A percentile compares a stretch with the other conserved stretches of the same genome.
phyloP scores from a whole-genome alignment of 2,329 filamentous ascomycete genomes.

The Colletotrichum filicis region DNA sequence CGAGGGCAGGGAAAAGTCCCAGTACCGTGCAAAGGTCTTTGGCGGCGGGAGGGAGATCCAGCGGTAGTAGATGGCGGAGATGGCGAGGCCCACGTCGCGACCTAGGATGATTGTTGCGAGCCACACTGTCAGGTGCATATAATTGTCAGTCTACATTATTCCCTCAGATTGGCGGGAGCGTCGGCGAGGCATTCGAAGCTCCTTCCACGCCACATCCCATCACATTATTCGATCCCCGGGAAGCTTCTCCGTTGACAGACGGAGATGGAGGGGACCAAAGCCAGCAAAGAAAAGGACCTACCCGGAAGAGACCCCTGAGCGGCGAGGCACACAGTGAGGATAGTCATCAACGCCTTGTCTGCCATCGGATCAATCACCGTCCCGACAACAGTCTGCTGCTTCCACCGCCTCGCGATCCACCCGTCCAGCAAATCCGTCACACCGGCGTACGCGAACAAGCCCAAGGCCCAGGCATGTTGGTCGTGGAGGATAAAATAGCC shows the following conservation, averaged over 20 bases:
- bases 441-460: conserved; percentile 91
- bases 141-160: background rate
- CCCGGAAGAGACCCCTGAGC: conserved; percentile 84
- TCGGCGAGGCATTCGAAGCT: too few relatives aligned
- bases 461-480: conserved; percentile 80
- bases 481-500: conserved; percentile 91
- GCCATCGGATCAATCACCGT: conserved; percentile 97
- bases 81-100: conserved; percentile 83
- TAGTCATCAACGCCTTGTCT: conserved; percentile 95
- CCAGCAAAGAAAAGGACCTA: conserved; percentile 52
- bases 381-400: conserved; percentile 91
- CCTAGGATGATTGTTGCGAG: conserved; percentile 91
- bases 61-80: conserved; percentile 93
- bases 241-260: background rate
- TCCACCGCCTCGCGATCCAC: conserved; percentile 90
- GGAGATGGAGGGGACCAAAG: background rate
- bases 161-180: too few relatives aligned
- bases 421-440: conserved; percentile 93
- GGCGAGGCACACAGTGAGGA: conserved; percentile 86
- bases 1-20: conserved; percentile 94
- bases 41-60: conserved; percentile 94
- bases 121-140: conserved; percentile 68
- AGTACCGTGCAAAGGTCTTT: conserved; percentile 92
- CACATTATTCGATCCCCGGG: too few relatives aligned
- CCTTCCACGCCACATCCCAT: background rate